Evolutionary conservation across 1,284 basidiomycete species (phyloP).

Genomic region (Boletus semigastroideus): DNA sequence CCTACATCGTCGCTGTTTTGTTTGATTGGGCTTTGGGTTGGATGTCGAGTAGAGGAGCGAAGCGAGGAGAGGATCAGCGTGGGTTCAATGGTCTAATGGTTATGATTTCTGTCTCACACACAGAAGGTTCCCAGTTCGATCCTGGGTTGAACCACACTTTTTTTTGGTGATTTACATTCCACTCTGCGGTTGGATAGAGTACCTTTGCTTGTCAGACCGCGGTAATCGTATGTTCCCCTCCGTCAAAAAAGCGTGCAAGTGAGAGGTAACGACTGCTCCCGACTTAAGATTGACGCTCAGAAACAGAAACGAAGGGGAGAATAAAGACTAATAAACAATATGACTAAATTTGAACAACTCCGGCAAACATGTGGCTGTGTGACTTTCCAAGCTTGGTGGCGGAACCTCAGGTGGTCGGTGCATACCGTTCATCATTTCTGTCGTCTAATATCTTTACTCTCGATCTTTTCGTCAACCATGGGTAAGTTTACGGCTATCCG

Average conservation of each 20-base stretch:
- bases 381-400: neutral
- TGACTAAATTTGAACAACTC: too few relatives aligned
- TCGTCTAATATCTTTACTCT: conserved; percentile 7
- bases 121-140: conserved; percentile 51
- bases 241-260: too few relatives aligned
- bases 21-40: neutral
- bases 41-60: neutral
- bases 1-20: neutral
- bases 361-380: conserved; percentile 14
- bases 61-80: too few relatives aligned
- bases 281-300: too few relatives aligned
- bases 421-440: neutral
- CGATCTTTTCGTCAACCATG: conserved; percentile 18
- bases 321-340: too few relatives aligned
- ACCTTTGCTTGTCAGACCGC: too few relatives aligned
- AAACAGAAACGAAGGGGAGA: too few relatives aligned
- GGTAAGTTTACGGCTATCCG: conserved; percentile 14
- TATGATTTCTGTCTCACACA: conserved; percentile 50
- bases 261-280: too few relatives aligned
- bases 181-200: too few relatives aligned
- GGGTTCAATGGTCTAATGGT: conserved; percentile 42
- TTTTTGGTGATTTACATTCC: conserved; percentile 16
- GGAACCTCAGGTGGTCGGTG: neutral
- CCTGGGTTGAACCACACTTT: conserved; percentile 43
- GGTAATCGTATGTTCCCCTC: too few relatives aligned